phyloP scores from a whole-genome alignment of 768 basidiomycete species.

The Sutorius australiensis region DNA sequence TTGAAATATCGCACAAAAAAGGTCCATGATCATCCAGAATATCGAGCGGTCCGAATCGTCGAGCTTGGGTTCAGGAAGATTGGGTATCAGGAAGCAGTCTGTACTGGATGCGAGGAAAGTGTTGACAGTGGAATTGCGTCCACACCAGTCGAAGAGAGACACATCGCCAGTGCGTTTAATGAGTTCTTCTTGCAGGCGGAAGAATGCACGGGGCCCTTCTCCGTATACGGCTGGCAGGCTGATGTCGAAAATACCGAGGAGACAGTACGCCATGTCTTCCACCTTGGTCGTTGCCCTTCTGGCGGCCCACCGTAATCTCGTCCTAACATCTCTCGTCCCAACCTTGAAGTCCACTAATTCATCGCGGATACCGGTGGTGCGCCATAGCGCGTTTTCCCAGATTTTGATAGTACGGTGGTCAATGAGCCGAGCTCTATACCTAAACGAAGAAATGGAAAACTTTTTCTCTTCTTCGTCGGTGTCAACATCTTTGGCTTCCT shows the following conservation, averaged over 20 bases:
- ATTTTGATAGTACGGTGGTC: conserved; percentile 15
- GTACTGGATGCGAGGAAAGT: conserved; percentile 19
- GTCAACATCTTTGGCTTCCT: conserved; percentile 18
- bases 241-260: conserved; percentile 30
- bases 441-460: conserved; percentile 15
- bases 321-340: conserved; percentile 15
- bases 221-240: conserved; percentile 27
- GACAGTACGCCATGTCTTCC: conserved; percentile 31
- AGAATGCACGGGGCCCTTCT: conserved; percentile 27
- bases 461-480: conserved; percentile 7
- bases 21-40: conserved; percentile 12
- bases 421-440: conserved; percentile 16
- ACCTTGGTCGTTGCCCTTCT: conserved; percentile 24
- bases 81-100: conserved; percentile 13
- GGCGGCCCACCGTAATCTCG: conserved; percentile 27
- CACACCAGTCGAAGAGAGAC: conserved; percentile 27
- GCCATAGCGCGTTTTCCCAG: conserved; percentile 12
- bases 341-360: conserved; percentile 13
- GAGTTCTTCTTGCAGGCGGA: conserved; percentile 27
- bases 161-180: conserved; percentile 25
- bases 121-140: conserved; percentile 18
- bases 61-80: conserved; percentile 1
- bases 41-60: conserved; percentile 5
- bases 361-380: conserved; percentile 15
- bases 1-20: conserved; percentile 8